Evolutionary conservation across 2,329 filamentous ascomycete species (phyloP), one percentile per base, ranked within the genome.

Genomic region (Cytospora mali): DNA sequence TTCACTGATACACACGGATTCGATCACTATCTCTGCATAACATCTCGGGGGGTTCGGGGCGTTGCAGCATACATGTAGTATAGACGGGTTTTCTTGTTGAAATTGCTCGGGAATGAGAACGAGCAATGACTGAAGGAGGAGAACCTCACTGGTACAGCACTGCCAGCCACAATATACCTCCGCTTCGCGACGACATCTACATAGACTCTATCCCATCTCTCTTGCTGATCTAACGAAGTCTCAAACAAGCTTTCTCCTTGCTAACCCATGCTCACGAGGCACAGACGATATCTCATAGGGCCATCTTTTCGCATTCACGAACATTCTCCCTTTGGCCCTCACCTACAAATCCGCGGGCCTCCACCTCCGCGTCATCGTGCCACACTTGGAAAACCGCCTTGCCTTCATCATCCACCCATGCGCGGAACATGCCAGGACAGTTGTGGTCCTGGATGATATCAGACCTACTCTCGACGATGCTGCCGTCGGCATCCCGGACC

Each of bases 351-450:
- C 39, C 61, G 23, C 46, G 14, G 27, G 42, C 27, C 21, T 29
- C 46, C 10, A 52, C 48, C 0, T 61, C 46, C 13, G 25, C 50
- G 27, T 67, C 67, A 1, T 71, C 71, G 4, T 73, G 77, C 77
- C 86, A 89, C 2, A 89, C 81, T 60, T 83, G 82, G 71, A 87
- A 84, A 27, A 80, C 77, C 21, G 81, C 78, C 62, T 77, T 77
- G 0, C 87, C 89, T 1, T 84, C 71, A 4, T 87, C 82, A 66
- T 91, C 84, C 23, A 90, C 77, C 83, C 89, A 94, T 0, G 91
- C 92, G 23, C 92, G 83, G 71, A 93, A 95, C 90, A 97, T 93
- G 0, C 93, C 93, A 5, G 88, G 90, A 69, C 90, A 95, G 72
- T 97, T 96, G 73, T 88, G 93, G 69, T 93, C 90, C 73, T 88